These are phyloP conservation scores for Dioscorea alata DNA, from an alignment of 106 monocot genomes.

Conservation along the genomic window DNA sequence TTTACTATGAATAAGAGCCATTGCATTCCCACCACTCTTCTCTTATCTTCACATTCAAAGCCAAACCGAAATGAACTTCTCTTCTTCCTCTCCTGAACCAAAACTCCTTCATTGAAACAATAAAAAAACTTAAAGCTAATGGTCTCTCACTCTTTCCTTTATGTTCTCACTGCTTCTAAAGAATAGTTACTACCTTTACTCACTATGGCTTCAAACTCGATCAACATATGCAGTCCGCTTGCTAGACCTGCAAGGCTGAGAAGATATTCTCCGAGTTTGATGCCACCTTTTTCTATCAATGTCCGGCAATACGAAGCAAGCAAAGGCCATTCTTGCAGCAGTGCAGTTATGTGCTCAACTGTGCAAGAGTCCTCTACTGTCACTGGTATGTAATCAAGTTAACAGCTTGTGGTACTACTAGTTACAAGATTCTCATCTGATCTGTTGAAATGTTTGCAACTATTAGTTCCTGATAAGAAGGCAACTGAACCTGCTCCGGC, in stretches of 20 bases:
- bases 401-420: not conserved
- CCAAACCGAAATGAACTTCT: too few relatives aligned
- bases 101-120: not conserved
- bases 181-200: not conserved
- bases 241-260: conserved; percentile 17
- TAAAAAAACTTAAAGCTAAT: not conserved
- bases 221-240: conserved; percentile 27
- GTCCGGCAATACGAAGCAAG: not conserved
- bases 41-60: too few relatives aligned
- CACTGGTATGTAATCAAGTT: conserved; percentile 11
- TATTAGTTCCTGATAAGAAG: conserved; percentile 28
- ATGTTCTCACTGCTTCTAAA: not conserved
- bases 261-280: not conserved
- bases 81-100: not conserved
- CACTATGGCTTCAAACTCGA: conserved; percentile 35
- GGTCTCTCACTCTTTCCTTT: too few relatives aligned
- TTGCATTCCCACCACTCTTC: conserved; percentile 9
- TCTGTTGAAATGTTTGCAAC: not conserved
- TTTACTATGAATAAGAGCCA: conserved; percentile 7
- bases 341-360: conserved; percentile 8
- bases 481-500: conserved; percentile 11
- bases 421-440: not conserved
- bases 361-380: conserved; percentile 33
- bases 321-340: not conserved
- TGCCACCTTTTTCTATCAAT: not conserved